Evolutionary conservation across 192 early-diverging fungal genomes (phyloP).

Genomic region (Backusella psychrophila): DNA sequence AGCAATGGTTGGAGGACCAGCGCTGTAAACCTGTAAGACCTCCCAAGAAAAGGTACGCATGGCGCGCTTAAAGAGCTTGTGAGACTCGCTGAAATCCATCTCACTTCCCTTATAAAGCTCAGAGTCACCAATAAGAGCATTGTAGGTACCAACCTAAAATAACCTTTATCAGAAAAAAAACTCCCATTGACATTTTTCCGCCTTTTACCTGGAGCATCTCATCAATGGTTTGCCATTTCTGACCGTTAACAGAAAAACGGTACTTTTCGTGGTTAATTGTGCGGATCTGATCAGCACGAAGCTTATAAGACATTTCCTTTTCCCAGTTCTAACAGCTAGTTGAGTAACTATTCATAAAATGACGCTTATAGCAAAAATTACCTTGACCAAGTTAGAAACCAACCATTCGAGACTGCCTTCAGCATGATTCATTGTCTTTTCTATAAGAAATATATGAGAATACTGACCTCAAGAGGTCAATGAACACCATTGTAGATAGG

Average conservation of each 20-base stretch:
- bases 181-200: neutral
- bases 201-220: slow-evolving; percentile 38
- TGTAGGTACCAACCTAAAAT: slow-evolving; percentile 42
- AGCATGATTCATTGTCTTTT: slow-evolving; percentile 34
- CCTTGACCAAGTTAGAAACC: slow-evolving; percentile 45
- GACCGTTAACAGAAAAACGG: slow-evolving; percentile 42
- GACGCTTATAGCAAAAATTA: slow-evolving; percentile 10
- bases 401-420: slow-evolving; percentile 40
- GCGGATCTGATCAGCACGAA: slow-evolving; percentile 38
- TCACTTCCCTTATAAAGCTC: slow-evolving; percentile 43
- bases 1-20: slow-evolving; percentile 41
- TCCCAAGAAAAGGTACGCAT: slow-evolving; percentile 44
- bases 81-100: slow-evolving; percentile 41
- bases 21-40: slow-evolving; percentile 40
- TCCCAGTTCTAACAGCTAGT: slow-evolving; percentile 41
- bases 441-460: slow-evolving; percentile 4
- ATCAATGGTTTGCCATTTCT: slow-evolving; percentile 38
- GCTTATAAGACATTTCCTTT: slow-evolving; percentile 45
- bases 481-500: neutral
- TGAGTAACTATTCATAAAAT: neutral
- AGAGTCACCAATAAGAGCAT: slow-evolving; percentile 45
- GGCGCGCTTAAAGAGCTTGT: slow-evolving; percentile 41
- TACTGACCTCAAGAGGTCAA: neutral
- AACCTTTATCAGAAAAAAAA: neutral
- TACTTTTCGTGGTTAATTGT: slow-evolving; percentile 44